Evolutionary conservation across 208 protist genomes (phyloP), one percentile per base, ranked within the genome.

Genomic region (Blechomonas ayalai): DNA sequence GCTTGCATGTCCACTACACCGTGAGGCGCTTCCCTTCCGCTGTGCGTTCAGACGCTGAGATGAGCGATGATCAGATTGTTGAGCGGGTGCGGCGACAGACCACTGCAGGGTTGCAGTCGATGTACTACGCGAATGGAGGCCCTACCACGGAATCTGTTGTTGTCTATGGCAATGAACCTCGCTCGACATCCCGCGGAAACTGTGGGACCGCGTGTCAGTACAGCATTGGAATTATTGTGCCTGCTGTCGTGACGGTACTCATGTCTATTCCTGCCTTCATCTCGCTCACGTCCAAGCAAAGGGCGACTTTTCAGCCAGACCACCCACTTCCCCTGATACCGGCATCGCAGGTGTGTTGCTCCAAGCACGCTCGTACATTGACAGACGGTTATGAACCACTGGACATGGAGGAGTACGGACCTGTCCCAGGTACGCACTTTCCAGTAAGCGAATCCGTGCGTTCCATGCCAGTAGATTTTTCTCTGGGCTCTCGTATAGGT

Each of bases 81-180:
- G n/a, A 1, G 22, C 43, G 20, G 2, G 24, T 49, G 13, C 43
- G 43, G 2, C 1, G 13, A 6, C 32, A 29, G 32, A 26, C 35
- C n/a, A 49, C 43, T 1, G 19, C 43, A 1, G 13, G 15, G 3
- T 13, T 49, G 5, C 23, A 49, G 12, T 16, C 3, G 12, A 13
- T 49, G 20, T 49, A 49, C 24, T 49, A 33, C 32, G 6, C 23
- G 9, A 49, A 15, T 16, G 43, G 23, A 12, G 43, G 43, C n/a
- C 25, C 32, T 10, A 16, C 13, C 19, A 31, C 23, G 25, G 43
- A 49, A 20, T 27, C 2, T 4, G 38, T 49, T 32, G 24, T 20
- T 7, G 43, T 49, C 4, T 25, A 19, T 4, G 2, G n/a, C n/a
- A n/a, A 49, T 1, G 25, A 29, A 5, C 10, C 24, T 3, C n/a